A percentile compares a stretch with the other conserved stretches of the same genome.
Evolutionary conservation across 2,329 filamentous ascomycete species (phyloP).

Genomic region (Stromatinia cepivora): DNA sequence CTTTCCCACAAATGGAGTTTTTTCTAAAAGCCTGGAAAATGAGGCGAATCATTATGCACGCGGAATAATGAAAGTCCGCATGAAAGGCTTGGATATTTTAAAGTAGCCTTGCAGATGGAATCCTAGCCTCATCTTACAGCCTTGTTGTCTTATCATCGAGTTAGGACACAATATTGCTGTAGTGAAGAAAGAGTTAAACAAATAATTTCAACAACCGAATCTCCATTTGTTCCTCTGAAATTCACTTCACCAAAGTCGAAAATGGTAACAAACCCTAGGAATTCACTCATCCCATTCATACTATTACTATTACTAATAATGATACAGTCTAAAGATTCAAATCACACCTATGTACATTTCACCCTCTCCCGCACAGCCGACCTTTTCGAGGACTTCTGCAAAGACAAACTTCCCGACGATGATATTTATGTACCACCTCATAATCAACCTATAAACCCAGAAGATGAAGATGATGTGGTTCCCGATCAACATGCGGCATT

Average conservation of each 20-base stretch:
- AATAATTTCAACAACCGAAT: not conserved
- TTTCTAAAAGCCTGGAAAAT: not conserved
- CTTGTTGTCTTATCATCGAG: not conserved
- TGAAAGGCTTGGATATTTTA: no score
- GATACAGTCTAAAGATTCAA: constrained; percentile 62
- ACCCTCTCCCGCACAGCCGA: constrained; percentile 70
- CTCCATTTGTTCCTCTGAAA: not conserved
- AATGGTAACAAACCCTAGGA: not conserved
- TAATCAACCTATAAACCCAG: constrained; percentile 79
- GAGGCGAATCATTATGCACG: fast-evolving
- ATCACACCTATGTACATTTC: constrained; percentile 75
- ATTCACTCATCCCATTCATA: not conserved
- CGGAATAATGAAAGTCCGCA: not conserved
- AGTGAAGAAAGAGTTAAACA: not conserved
- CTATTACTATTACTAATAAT: not conserved
- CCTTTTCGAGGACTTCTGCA: constrained; percentile 75
- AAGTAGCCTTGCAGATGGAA: constrained; percentile 1
- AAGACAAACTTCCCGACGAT: constrained; percentile 69
- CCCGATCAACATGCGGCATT: constrained; percentile 87
- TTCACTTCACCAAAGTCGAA: not conserved
- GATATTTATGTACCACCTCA: constrained; percentile 80
- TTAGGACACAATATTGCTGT: not conserved
- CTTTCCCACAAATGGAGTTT: constrained; percentile 19
- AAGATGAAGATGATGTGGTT: constrained; percentile 86
- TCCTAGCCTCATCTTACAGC: not conserved